phyloP scores from a whole-genome alignment of 1,139 yeast species.

The Suhomyces choctaworum region DNA sequence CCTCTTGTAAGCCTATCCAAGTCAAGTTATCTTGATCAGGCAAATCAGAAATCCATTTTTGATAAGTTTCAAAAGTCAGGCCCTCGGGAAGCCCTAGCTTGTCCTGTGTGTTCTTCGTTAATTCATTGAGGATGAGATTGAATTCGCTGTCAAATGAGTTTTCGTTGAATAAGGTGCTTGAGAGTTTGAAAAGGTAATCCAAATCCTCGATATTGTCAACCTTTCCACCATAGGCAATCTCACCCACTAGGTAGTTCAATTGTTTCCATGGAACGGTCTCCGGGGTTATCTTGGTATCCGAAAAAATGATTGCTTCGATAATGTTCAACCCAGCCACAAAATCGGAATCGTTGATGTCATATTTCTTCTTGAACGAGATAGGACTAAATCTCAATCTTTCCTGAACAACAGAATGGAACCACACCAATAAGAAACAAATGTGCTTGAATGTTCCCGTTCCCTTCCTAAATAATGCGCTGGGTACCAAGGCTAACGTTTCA shows the following conservation, averaged over 20 bases:
- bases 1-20: conserved; percentile 61
- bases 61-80: conserved; percentile 33
- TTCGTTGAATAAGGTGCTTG: conserved; percentile 27
- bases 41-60: conserved; percentile 52
- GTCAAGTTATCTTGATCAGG: conserved; percentile 61
- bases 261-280: conserved; percentile 59
- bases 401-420: conserved; percentile 68
- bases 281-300: conserved; percentile 41
- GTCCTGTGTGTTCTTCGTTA: conserved; percentile 12
- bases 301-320: conserved; percentile 27
- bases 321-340: conserved; percentile 52
- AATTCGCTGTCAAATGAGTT: conserved; percentile 30
- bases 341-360: conserved; percentile 79
- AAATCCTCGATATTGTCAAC: conserved; percentile 52
- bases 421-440: conserved; percentile 55
- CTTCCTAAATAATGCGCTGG: conserved; percentile 19
- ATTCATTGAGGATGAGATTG: conserved; percentile 33
- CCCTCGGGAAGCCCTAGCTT: conserved; percentile 50
- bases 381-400: conserved; percentile 65
- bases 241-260: conserved; percentile 50
- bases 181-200: conserved; percentile 26
- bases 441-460: conserved; percentile 49
- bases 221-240: conserved; percentile 75
- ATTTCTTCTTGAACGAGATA: conserved; percentile 57
- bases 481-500: conserved; percentile 40